Base-by-base conservation (phyloP, 108 stramenopile genomes). In the Conticribra guillardii region DNA sequence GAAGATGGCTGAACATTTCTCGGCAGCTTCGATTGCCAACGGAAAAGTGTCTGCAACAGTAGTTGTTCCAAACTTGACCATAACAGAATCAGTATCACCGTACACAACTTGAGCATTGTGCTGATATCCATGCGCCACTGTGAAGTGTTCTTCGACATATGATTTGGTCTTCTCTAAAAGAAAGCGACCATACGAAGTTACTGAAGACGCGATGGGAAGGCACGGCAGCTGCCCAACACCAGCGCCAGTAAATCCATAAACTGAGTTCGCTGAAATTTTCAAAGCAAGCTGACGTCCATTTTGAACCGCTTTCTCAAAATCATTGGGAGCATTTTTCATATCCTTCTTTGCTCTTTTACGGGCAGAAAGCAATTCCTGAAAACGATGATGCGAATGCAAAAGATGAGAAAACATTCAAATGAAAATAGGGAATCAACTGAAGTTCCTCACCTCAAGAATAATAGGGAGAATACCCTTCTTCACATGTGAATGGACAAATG, bases 241-340 rank as follows among this genome's bases (percentile, higher is more conserved):
- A 19, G 99, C 99, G 60, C 99, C 99, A 0, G 99, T 99, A 81
- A 99, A 99, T 1, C 99, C 99, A 71, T 99, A 99, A 9, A 99
- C 99, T 15, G 95, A 96, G 94, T 99, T 99, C 28, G 99, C 99
- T 0, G 96, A 97, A 27, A 98, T 85, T 82, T 99, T 99, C 60
- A 99, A 87, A 17, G 99, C 99, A 11, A 99, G 92, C 80, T 98
- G 98, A 14, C 99, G 93, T 44, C 99, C 99, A 73, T 99, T 99
- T 80, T 98, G 98, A 30, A 99, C 99, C 18, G 99, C 96, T 64
- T 96, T 94, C 83, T 97, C 97, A 77, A 99, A 98, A 28, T 98
- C 97, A 60, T 95, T 97, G 7, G 96, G 95, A 5, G 99, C 98
- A 30, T 85, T 91, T 64, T 97, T 97, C 99, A 99, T 99, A 82